Conservation (phyloP, 371 early-diverging fungal genomes). For the Mucor sp. region DNA sequence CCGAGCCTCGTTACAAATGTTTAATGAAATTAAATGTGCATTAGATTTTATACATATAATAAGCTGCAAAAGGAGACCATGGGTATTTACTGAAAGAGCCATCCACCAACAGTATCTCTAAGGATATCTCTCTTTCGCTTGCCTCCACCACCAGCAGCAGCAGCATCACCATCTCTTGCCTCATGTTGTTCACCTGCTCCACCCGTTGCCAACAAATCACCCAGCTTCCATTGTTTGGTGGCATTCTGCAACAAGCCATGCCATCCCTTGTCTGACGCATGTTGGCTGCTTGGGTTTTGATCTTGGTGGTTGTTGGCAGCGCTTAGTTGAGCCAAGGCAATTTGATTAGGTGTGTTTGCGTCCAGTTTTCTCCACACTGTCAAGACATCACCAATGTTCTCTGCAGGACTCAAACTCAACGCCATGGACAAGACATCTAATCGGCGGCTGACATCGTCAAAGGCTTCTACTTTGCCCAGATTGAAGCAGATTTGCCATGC, state of each 20-base stretch:
- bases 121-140: conserved; percentile 37
- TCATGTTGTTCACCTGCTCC: background rate
- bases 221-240: conserved; percentile 34
- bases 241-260: conserved; percentile 32
- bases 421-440: conserved; percentile 65
- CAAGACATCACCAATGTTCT: conserved; percentile 58
- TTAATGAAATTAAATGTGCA: background rate
- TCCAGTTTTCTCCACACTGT: conserved; percentile 62
- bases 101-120: conserved; percentile 33
- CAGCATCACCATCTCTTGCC: background rate
- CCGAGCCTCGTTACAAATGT: no score
- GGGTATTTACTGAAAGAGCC: conserved; percentile 18
- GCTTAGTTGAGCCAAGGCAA: conserved; percentile 20
- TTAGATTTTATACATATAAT: background rate
- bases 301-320: background rate
- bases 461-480: conserved; percentile 49
- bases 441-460: conserved; percentile 46
- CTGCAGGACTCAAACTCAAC: conserved; percentile 58
- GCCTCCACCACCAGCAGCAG: background rate
- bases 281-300: background rate
- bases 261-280: conserved; percentile 19
- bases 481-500: conserved; percentile 62
- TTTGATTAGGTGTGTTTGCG: conserved; percentile 24
- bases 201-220: conserved; percentile 22
- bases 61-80: background rate